Evolutionary conservation across 1,139 yeast species (phyloP), one percentile per base, ranked within the genome.

Genomic region (Lodderomyces elongisporus): DNA sequence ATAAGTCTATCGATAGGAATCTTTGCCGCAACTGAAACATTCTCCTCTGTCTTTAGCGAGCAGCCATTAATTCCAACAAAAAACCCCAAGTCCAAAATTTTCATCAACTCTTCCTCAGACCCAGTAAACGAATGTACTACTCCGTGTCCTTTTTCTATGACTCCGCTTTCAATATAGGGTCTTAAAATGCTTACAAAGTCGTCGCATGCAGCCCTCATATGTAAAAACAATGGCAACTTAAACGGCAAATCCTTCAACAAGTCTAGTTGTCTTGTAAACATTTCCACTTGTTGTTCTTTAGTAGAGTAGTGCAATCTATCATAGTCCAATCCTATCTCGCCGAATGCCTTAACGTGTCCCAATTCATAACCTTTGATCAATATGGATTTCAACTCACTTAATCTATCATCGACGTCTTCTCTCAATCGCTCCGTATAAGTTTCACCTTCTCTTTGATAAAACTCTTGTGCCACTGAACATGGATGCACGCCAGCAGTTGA

Each of bases 91-190:
- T 60, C 62, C 14, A 85, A 55, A 17, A 87, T 48, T 34, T 64
- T 64, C 1, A 58, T 42, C 14, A 77, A 51, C 42, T 88, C 96
- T 7, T 66, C 73, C n/a, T 58, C 43, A 0, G 89, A 65, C 3
- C 96, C 99, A 0, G 98, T 89, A 54, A 89, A 91, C 1, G 97
- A 88, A 55, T 93, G 99, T 1, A 91, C 93, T 3, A 91, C 93
- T 5, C 89, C 85, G 26, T 73, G 70, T 7, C 65, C 66, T 15
- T 35, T 39, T 14, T 34, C 30, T 34, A 70, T 59, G 24, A 60
- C 56, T 1, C 66, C 62, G 4, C 62, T 68, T 0, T 62, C 60
- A 2, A 85, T 47, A 37, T 56, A 69, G 2, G 91, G 91, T 34
- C 58, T 54, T 15, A 91, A 48, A 5, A 84, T 75, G 0, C 55